Base-by-base conservation (phyloP, 805 yeast species). In the Saturnispora kantuleensis region DNA sequence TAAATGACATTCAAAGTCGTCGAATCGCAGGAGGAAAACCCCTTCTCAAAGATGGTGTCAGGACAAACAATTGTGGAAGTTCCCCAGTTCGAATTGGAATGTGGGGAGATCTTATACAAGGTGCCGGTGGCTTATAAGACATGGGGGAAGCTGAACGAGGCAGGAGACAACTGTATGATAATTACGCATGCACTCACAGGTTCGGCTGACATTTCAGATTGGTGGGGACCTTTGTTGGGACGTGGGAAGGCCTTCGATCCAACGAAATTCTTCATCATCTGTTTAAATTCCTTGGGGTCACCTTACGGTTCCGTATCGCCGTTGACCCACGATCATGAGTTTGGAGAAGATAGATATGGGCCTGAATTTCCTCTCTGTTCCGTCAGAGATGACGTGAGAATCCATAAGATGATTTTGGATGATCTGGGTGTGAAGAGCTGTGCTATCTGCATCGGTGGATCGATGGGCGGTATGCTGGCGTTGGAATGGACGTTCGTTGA, bases 191-290 rank as follows among this genome's bases (percentile, higher is more conserved):
- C 98, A 0, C 69, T 93, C 45, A 88, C 97, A 0, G 98, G 98
- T 0, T 87, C 96, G 0, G 76, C 96, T 0, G 97, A 93, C 60
- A 96, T 90, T 13, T 74, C 83, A 34, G 98, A 93, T 57, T 93
- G 98, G 98, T 93, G 98, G 98, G 97, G 97, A 0, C 97, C 97
- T 0, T 64, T 93, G 18, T 66, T 93, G 28, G 98, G 97, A 0
- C 75, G 78, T 4, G 84, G 78, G 11, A 75, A 81, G 47, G 94
- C 97, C 1, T 87, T 93, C 63, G 98, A 93, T 64, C 95, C 97
- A 0, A 69, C 88, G 0, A 74, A 84, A 51, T 93, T 81, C 61
- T 86, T 86, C 61, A 78, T 93, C 38, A 72, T 93, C 12, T 90
- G 98, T 59, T 65, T 90, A 47, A 90, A 93, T 59, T 82, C 95